Conservation (phyloP, 176 grass and related monocot species). For the Phragmites australis region DNA sequence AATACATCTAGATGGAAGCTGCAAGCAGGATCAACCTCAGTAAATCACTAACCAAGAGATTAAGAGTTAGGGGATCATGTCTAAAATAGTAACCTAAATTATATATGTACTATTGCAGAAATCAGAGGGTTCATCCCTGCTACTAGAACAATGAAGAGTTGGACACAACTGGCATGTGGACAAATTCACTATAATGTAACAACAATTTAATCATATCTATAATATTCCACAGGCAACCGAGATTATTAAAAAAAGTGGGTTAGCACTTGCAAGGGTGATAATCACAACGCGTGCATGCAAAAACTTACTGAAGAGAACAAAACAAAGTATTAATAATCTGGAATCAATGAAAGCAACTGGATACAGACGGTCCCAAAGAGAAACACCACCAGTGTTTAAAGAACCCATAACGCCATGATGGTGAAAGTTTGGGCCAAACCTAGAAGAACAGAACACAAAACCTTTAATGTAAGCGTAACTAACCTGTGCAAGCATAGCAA, state of each 20-base stretch:
- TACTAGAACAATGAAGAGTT: neutral
- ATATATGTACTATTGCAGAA: slow-evolving; percentile 1
- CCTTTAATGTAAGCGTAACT: slow-evolving; percentile 14
- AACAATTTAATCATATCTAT: neutral
- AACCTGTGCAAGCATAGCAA: slow-evolving; percentile 92
- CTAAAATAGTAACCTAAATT: neutral
- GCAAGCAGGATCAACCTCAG: slow-evolving; percentile 31
- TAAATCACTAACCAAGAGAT: neutral
- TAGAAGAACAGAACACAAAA: slow-evolving; percentile 20
- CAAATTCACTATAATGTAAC: slow-evolving; percentile 1
- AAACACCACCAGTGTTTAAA: neutral
- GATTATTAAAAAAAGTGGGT: neutral
- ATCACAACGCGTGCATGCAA: neutral
- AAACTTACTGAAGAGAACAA: neutral
- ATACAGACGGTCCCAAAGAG: neutral
- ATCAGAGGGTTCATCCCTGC: neutral
- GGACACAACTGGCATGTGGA: neutral
- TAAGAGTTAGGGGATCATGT: neutral
- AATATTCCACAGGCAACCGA: neutral
- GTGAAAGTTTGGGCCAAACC: neutral
- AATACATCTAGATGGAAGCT: slow-evolving; percentile 84
- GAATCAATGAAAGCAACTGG: neutral
- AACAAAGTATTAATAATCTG: neutral
- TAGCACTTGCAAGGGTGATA: neutral
- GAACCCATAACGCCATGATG: neutral